Conservation (phyloP, 192 early-diverging fungal genomes). For the Phlyctochytrium planicorne region DNA sequence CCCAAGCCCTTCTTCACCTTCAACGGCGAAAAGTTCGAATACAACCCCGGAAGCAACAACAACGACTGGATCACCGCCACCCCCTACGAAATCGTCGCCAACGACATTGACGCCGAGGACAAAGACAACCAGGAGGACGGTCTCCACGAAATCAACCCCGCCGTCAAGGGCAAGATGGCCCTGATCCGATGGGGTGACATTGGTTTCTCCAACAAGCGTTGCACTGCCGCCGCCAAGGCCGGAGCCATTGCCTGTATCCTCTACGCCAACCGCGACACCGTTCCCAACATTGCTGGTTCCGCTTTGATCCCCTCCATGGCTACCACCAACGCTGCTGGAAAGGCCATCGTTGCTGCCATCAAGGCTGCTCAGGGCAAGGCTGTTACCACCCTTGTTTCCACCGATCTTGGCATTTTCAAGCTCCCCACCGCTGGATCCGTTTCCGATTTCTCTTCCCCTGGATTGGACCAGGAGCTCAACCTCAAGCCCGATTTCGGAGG, state of each 20-base stretch:
- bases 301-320: conserved; percentile 13
- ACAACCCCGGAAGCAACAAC: conserved; percentile 1
- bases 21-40: conserved; percentile 1
- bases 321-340: conserved; percentile 12
- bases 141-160: neutral
- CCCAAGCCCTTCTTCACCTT: conserved; percentile 13
- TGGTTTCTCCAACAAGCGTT: conserved; percentile 13
- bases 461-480: conserved; percentile 67
- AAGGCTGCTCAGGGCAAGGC: conserved; percentile 27
- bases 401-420: conserved; percentile 38
- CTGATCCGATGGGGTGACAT: conserved; percentile 32
- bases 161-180: conserved; percentile 33
- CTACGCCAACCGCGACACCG: conserved; percentile 25
- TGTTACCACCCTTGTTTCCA: conserved; percentile 48
- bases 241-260: conserved; percentile 36
- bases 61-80: neutral
- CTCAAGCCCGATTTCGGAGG: conserved; percentile 55
- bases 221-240: conserved; percentile 17
- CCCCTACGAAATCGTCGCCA: conserved; percentile 20
- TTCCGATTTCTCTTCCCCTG: conserved; percentile 73
- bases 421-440: conserved; percentile 58
- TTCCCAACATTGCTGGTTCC: conserved; percentile 21
- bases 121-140: conserved; percentile 26
- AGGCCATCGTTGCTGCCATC: conserved; percentile 24
- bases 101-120: conserved; percentile 31